Evolutionary conservation across 2,329 filamentous ascomycete species (phyloP).

Genomic region (Sordariomycetes sp.): DNA sequence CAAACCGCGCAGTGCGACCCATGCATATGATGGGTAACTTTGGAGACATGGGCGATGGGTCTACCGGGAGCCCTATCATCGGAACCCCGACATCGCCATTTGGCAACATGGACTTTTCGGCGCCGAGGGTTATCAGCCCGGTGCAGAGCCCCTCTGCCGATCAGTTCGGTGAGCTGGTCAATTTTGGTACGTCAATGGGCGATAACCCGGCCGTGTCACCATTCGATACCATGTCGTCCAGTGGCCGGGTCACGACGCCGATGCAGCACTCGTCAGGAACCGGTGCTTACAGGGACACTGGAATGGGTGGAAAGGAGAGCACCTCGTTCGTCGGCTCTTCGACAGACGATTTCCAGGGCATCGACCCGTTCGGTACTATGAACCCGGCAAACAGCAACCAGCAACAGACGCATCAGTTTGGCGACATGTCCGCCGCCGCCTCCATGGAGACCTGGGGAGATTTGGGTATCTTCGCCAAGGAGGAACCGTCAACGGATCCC

Average conservation of each 20-base stretch:
- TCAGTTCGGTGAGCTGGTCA: background rate
- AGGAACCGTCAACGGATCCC: background rate
- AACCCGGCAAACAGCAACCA: background rate
- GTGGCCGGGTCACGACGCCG: constrained; percentile 1
- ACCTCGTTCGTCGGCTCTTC: background rate
- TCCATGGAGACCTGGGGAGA: constrained; percentile 1
- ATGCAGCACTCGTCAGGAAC: background rate
- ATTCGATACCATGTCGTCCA: background rate
- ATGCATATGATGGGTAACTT: constrained; percentile 2
- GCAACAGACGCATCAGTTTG: background rate
- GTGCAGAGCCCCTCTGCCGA: constrained; percentile 1
- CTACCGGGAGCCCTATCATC: constrained; percentile 1
- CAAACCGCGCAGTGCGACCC: background rate
- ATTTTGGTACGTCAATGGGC: background rate
- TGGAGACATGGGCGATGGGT: background rate
- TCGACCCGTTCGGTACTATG: constrained; percentile 3
- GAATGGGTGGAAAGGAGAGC: background rate
- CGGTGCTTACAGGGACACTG: background rate
- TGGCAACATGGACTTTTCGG: constrained; percentile 3
- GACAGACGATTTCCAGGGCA: constrained; percentile 1
- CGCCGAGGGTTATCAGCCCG: constrained; percentile 1
- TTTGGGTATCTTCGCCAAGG: background rate
- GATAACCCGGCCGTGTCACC: background rate
- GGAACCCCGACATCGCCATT: constrained; percentile 3
- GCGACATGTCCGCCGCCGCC: background rate